A percentile compares a stretch with the other conserved stretches of the same genome.
These are phyloP conservation scores for Poteriospumella lacustris DNA, from an alignment of 108 stramenopile genomes.

Conservation along the genomic window DNA sequence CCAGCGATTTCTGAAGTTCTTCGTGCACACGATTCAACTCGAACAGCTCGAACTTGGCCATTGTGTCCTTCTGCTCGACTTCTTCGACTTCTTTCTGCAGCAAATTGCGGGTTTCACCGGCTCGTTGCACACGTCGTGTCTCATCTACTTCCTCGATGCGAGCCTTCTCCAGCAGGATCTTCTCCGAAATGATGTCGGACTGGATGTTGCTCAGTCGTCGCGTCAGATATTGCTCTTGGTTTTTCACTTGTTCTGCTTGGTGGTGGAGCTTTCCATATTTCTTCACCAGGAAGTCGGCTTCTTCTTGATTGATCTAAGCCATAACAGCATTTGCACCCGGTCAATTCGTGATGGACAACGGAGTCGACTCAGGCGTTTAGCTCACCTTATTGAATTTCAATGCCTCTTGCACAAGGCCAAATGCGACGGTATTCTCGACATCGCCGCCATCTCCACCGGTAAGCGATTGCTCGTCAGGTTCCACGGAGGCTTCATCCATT, in stretches of 20 bases:
- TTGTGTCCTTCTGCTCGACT: constrained; percentile 36
- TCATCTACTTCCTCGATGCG: neutral
- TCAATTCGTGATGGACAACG: neutral
- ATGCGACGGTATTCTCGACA: neutral
- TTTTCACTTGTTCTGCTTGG: neutral
- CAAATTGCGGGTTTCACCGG: neutral
- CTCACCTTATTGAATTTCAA: neutral
- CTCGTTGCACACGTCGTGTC: neutral
- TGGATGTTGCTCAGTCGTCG: neutral
- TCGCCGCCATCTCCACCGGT: neutral
- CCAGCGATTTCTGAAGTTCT: constrained; percentile 29
- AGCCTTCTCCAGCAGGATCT: constrained; percentile 51
- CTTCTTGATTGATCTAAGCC: constrained; percentile 15
- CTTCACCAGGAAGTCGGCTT: neutral
- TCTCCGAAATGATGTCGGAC: constrained; percentile 46
- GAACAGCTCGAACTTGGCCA: constrained; percentile 25
- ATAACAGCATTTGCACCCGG: neutral
- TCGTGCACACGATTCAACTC: constrained; percentile 30
- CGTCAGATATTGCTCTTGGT: neutral
- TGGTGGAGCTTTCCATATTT: constrained; percentile 14
- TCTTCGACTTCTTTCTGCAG: constrained; percentile 36
- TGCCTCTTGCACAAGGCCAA: neutral
- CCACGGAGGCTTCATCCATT: too few species aligned
- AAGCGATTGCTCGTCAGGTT: too few species aligned
- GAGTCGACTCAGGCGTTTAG: neutral